phyloP scores from a whole-genome alignment of 257 asterid species.

The Oldenlandia corymbosa region DNA sequence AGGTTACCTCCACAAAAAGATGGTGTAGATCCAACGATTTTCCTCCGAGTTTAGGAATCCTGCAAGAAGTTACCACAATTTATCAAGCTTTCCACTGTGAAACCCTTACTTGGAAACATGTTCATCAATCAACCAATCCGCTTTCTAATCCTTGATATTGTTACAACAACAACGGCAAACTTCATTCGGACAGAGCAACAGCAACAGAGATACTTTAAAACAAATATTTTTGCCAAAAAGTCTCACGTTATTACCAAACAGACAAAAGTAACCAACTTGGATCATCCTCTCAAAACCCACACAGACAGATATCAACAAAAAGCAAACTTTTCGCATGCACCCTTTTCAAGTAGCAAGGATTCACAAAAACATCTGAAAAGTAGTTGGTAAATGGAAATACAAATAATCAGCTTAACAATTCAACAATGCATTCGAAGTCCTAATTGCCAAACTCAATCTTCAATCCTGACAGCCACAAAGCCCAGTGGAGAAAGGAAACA shows the following conservation, averaged over 20 bases:
- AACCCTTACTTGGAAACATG: not conserved
- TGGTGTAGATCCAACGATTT: slow-evolving; percentile 65
- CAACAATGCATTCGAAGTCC: too few relatives aligned
- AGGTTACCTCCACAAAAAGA: slow-evolving; percentile 82
- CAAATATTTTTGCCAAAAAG: not conserved
- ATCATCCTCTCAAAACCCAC: too few relatives aligned
- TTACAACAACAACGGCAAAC: too few relatives aligned
- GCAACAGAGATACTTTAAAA: not conserved
- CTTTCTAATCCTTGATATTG: too few relatives aligned
- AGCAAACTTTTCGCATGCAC: not conserved
- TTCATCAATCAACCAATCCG: not conserved
- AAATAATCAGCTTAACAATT: too few relatives aligned
- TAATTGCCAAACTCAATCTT: too few relatives aligned
- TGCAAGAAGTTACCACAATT: slow-evolving; percentile 17
- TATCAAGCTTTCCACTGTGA: not conserved
- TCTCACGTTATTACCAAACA: too few relatives aligned
- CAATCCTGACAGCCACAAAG: too few relatives aligned
- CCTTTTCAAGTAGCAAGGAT: not conserved
- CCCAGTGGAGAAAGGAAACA: too few relatives aligned
- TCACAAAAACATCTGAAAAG: too few relatives aligned
- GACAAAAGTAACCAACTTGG: too few relatives aligned
- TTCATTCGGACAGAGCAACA: not conserved
- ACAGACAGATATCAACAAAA: not conserved
- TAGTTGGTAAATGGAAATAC: too few relatives aligned
- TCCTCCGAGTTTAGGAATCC: slow-evolving; percentile 84